Conservation (phyloP, 495 filamentous ascomycete genomes). For the Penicillium verhagenii region DNA sequence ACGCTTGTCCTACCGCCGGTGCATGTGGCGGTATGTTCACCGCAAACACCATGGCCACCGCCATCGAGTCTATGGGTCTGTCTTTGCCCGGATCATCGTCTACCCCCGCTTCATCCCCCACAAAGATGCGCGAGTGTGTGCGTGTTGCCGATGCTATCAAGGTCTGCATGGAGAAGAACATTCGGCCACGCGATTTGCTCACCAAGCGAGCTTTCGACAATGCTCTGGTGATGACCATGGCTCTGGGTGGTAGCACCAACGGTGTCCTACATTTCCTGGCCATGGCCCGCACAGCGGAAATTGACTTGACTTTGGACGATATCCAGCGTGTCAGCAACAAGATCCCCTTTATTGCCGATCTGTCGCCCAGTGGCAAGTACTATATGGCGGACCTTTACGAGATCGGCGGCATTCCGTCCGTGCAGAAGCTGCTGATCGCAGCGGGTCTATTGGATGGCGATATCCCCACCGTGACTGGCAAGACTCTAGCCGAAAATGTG, state of each 20-base stretch:
- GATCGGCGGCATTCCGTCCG: slow-evolving; percentile 85
- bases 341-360: slow-evolving; percentile 90
- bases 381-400: slow-evolving; percentile 96
- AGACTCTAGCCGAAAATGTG: slow-evolving; percentile 86
- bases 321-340: slow-evolving; percentile 84
- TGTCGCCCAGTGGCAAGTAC: slow-evolving; percentile 84
- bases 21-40: slow-evolving; percentile 99
- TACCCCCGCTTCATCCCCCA: slow-evolving; percentile 80
- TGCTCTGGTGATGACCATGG: slow-evolving; percentile 90
- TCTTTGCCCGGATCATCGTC: slow-evolving; percentile 87
- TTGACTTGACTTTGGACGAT: slow-evolving; percentile 82
- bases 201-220: slow-evolving; percentile 89
- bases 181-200: slow-evolving; percentile 79
- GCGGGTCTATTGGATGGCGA: slow-evolving; percentile 77
- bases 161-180: slow-evolving; percentile 82
- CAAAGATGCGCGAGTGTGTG: slow-evolving; percentile 89
- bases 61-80: slow-evolving; percentile 94
- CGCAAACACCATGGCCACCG: slow-evolving; percentile 96
- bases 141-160: slow-evolving; percentile 85
- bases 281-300: slow-evolving; percentile 87
- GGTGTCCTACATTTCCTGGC: slow-evolving; percentile 92
- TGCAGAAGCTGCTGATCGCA: slow-evolving; percentile 88
- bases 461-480: slow-evolving; percentile 89
- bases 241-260: slow-evolving; percentile 87
- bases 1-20: slow-evolving; percentile 87